Conservation (phyloP, 2,329 filamentous ascomycete genomes). For the Cordyceps militaris region DNA sequence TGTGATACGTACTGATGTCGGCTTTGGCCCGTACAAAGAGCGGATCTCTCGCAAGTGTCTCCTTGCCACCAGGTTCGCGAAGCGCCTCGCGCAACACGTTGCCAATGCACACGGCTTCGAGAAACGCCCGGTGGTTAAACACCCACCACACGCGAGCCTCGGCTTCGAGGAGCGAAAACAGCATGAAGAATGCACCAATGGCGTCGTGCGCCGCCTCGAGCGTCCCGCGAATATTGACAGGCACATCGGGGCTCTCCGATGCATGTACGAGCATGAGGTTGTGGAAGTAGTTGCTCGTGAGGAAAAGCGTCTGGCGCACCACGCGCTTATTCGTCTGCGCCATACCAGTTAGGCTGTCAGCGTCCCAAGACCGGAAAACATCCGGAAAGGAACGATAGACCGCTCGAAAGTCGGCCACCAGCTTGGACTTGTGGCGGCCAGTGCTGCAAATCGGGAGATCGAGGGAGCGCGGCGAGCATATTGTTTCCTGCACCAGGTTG, state of each 20-base stretch:
- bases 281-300: slow-evolving; percentile 78
- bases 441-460: slow-evolving; percentile 65
- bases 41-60: slow-evolving; percentile 44
- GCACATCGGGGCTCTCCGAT: slow-evolving; percentile 57
- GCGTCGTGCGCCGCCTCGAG: slow-evolving; percentile 71
- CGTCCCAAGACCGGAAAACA: slow-evolving; percentile 62
- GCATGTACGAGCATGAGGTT: slow-evolving; percentile 74
- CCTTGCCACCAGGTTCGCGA: slow-evolving; percentile 38
- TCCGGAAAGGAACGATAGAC: slow-evolving; percentile 68
- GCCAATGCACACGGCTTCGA: slow-evolving; percentile 66
- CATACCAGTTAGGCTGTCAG: slow-evolving; percentile 49
- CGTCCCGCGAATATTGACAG: slow-evolving; percentile 60
- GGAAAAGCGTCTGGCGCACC: slow-evolving; percentile 67
- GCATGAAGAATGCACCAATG: slow-evolving; percentile 65
- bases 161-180: slow-evolving; percentile 59
- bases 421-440: slow-evolving; percentile 59
- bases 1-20: slow-evolving; percentile 51
- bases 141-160: slow-evolving; percentile 82
- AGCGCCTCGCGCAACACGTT: slow-evolving; percentile 48
- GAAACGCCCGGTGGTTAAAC: slow-evolving; percentile 72
- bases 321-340: slow-evolving; percentile 56
- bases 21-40: slow-evolving; percentile 51
- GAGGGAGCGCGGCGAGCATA: slow-evolving; percentile 68
- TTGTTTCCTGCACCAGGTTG: slow-evolving; percentile 69
- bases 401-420: slow-evolving; percentile 62